Conservation (phyloP, 768 basidiomycete genomes). For the Mycena floridula region DNA sequence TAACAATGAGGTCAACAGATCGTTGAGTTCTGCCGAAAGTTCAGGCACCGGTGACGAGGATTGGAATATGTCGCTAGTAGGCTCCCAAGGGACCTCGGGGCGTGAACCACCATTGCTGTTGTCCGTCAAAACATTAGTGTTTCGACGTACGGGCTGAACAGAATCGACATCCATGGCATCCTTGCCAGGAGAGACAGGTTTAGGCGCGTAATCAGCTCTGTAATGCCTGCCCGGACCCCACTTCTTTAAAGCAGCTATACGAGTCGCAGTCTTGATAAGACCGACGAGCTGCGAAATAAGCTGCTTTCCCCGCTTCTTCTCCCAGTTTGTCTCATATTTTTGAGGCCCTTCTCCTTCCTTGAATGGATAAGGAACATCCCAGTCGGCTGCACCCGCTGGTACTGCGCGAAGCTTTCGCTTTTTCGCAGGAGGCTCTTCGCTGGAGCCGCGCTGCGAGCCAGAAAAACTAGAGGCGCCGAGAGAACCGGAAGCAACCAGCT, state of each 20-base stretch:
- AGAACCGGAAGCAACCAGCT: conserved; percentile 40
- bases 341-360: conserved; percentile 62
- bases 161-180: neutral
- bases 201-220: neutral
- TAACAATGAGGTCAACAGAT: neutral
- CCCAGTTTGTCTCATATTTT: conserved; percentile 61
- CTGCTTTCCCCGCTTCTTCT: conserved; percentile 53
- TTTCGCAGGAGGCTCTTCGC: conserved; percentile 30
- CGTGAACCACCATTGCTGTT: conserved; percentile 15
- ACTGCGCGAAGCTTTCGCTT: conserved; percentile 60
- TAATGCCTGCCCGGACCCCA: conserved; percentile 1
- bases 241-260: conserved; percentile 51
- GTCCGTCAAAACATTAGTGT: conserved; percentile 7
- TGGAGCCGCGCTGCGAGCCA: conserved; percentile 1
- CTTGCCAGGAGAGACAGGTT: too few relatives aligned
- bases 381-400: conserved; percentile 75
- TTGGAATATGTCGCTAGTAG: neutral
- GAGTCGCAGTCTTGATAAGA: conserved; percentile 54
- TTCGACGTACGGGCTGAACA: neutral
- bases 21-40: neutral
- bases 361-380: conserved; percentile 83
- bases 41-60: neutral
- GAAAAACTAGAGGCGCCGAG: neutral
- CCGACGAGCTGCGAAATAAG: conserved; percentile 55
- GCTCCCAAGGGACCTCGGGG: too few relatives aligned